These are phyloP conservation scores for Blepharisma stoltei DNA, from an alignment of 73 alveolate genomes.

Conservation along the genomic window DNA sequence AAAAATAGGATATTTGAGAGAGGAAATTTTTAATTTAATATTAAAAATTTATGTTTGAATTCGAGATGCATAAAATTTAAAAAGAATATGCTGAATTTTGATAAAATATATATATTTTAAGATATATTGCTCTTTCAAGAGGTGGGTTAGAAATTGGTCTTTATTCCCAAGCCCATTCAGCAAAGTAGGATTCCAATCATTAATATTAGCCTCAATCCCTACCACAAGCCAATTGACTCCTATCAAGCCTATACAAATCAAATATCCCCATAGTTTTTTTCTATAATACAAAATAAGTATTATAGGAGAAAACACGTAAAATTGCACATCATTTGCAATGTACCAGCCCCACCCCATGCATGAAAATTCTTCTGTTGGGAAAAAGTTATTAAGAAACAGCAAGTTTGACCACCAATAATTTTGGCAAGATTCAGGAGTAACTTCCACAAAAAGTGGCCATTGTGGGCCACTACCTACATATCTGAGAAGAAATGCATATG, in stretches of 20 bases:
- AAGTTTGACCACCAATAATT: constrained; percentile 45
- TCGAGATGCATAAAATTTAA: too few species aligned
- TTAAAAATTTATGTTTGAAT: too few species aligned
- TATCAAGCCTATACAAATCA: neutral
- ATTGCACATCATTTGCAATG: constrained; percentile 46
- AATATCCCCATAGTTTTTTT: constrained; percentile 26
- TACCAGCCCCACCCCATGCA: constrained; percentile 54
- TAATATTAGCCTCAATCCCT: neutral
- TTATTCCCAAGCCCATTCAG: neutral
- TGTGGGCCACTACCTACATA: constrained; percentile 41
- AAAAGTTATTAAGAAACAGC: constrained; percentile 36
- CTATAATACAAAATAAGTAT: constrained; percentile 32
- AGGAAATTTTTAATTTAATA: too few species aligned
- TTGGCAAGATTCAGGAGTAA: neutral
- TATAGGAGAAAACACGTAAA: constrained; percentile 36
- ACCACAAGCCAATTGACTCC: neutral
- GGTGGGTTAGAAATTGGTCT: neutral
- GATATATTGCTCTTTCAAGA: too few species aligned
- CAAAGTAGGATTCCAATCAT: neutral
- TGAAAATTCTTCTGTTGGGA: constrained; percentile 27
- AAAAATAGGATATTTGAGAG: too few species aligned
- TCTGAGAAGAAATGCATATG: neutral
- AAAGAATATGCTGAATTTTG: too few species aligned
- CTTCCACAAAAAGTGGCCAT: neutral
- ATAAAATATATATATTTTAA: too few species aligned